Conservation (phyloP, 169 alveolate genomes). For the Cryptosporidium ubiquitum region DNA sequence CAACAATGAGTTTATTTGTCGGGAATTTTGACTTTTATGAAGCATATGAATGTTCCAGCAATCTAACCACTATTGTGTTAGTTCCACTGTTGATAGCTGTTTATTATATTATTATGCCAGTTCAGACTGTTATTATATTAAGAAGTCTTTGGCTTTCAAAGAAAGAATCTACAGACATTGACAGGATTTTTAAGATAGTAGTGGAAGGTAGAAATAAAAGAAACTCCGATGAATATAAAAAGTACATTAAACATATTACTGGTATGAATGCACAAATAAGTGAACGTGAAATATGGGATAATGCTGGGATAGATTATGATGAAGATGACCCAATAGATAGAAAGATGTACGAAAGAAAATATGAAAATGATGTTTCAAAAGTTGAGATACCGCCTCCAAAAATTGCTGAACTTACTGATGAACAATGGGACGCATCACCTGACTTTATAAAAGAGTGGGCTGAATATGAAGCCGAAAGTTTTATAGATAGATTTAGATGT, state of each 20-base stretch:
- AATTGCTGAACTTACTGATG: conserved; percentile 64
- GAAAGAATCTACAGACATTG: conserved; percentile 49
- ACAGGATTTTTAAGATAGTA: conserved; percentile 45
- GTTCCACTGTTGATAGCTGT: conserved; percentile 44
- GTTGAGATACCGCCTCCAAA: conserved; percentile 25
- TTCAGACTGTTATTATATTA: conserved; percentile 20
- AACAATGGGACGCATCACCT: conserved; percentile 72
- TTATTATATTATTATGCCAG: conserved; percentile 34
- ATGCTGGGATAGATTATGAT: conserved; percentile 69
- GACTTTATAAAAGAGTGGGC: conserved; percentile 71
- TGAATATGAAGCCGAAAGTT: conserved; percentile 67
- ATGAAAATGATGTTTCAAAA: background rate
- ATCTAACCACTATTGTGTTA: conserved; percentile 8
- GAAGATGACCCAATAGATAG: conserved; percentile 65
- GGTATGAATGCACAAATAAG: conserved; percentile 29
- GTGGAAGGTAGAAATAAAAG: conserved; percentile 11
- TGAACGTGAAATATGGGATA: conserved; percentile 68
- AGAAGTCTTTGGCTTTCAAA: conserved; percentile 71
- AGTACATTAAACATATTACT: conserved; percentile 32
- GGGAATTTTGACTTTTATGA: conserved; percentile 45
- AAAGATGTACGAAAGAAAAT: conserved; percentile 14
- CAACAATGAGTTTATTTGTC: conserved; percentile 12
- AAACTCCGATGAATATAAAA: conserved; percentile 22
- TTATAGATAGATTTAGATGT: conserved; percentile 62
- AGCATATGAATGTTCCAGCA: conserved; percentile 26